Percentiles rank a stretch among this genome's conserved stretches.
These are phyloP conservation scores for Rhizophagus sp. DNA, from an alignment of 192 early-diverging fungal species.

Conservation along the genomic window DNA sequence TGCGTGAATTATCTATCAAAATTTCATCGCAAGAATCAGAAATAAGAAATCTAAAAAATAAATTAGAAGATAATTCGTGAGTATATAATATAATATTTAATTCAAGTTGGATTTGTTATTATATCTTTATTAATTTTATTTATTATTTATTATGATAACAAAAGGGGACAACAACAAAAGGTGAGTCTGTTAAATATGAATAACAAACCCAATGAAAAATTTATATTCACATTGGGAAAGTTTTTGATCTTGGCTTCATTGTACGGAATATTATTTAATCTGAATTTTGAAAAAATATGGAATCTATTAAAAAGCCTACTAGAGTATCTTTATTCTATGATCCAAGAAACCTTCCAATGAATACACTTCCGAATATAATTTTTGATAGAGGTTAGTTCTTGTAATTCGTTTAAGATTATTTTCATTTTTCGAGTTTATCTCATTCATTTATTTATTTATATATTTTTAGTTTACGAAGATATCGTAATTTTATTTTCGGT, in stretches of 20 bases:
- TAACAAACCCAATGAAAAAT: not conserved
- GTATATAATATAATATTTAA: constrained; percentile 22
- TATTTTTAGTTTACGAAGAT: constrained; percentile 26
- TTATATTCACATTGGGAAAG: not conserved
- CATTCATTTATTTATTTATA: not conserved
- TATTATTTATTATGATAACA: not conserved
- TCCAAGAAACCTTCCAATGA: constrained; percentile 20
- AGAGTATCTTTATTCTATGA: constrained; percentile 16
- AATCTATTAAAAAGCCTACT: not conserved
- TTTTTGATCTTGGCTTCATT: constrained; percentile 11
- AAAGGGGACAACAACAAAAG: constrained; percentile 15
- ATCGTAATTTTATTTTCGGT: constrained; percentile 18
- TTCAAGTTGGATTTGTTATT: not conserved
- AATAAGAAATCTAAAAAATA: constrained; percentile 6
- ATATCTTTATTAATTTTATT: not conserved
- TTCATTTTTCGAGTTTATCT: not conserved
- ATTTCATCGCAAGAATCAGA: constrained; percentile 14
- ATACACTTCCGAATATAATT: constrained; percentile 27
- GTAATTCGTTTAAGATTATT: constrained; percentile 1
- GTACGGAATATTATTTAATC: constrained; percentile 1
- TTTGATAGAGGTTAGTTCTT: constrained; percentile 19
- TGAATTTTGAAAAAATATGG: constrained; percentile 18
- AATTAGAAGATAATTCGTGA: not conserved
- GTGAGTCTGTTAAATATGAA: constrained; percentile 8
- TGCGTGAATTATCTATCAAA: constrained; percentile 10